Base-by-base conservation (phyloP, 208 protist species). In the Trypanosoma avium region DNA sequence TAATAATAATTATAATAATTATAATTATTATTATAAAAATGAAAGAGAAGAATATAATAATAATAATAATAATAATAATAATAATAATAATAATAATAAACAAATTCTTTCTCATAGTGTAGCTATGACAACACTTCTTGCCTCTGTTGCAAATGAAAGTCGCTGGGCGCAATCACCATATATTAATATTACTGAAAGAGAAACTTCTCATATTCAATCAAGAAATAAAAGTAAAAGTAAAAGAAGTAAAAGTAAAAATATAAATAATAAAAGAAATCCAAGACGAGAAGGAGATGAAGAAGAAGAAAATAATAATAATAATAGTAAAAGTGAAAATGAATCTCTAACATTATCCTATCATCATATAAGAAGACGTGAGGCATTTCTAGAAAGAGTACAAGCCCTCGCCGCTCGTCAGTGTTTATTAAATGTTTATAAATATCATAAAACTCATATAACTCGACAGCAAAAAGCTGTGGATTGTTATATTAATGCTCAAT, bases 391-490 rank as follows among this genome's bases (percentile, higher is more conserved):
- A 36, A 55, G 54, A 10, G 65, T 64, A n/a, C 65, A 63, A 1
- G 35, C 57, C 13, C 29, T 71, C 35, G 12, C 47, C 7, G 65
- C 56, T 0, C 65, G 55, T 22, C 65, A 71, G 47, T 57, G 65
- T 19, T 48, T 71, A 30, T 19, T 62, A 15, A 13, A 38, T 10
- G 9, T 59, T 1, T 56, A 64, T 22, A 22, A 30, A 8, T n/a
- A 22, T 2, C 48, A 59, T 13, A 62, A 59, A 30, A 30, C 32
- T 4, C 65, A 64, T 21, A 32, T 71, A 13, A 9, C 30, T 2
- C 56, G 36, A 29, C 54, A 64, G 26, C 65, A 71, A 57, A 55
- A 47, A 15, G 65, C 65, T 13, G 65, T 64, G 45, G 65, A 71
- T 52, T 71, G 65, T 33, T 64, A 57, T 36, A 71, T 64, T 7